Evolutionary conservation across 106 monocot species (phyloP), one percentile per base, ranked within the genome.

Genomic region (Allium sativum): DNA sequence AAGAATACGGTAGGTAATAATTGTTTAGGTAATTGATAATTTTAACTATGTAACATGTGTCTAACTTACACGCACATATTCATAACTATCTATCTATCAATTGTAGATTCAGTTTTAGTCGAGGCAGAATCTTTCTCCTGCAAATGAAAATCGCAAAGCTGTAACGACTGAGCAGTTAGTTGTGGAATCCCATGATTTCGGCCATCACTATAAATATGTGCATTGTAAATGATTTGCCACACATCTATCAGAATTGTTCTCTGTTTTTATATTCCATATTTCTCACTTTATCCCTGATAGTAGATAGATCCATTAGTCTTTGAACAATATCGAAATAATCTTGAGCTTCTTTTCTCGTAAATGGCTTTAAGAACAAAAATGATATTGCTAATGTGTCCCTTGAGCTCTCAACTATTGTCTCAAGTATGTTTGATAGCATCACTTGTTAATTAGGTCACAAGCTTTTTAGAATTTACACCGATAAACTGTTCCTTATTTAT

Each of bases 331-430:
- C 74, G 8, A 85, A 45, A 55, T 98, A 98, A 66, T 98, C 96
- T 1, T 90, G 96, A 18, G 96, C 96, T 59, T 98, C 96, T 77
- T 98, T 98, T 78, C 74, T 98, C 3, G 84, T 83, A 46, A 98
- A 90, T 13, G 96, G 96, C 68, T 91, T 98, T 1, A 80, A 45
- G 61, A 98, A 98, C 5, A 98, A 71, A 68, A 72, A 91, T 4
- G 96, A 84, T 11, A 83, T 56, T 12, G 69, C 77, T 0, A n/a
- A 19, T 9, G 21, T 56, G 3, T 79, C 81, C 59, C 68, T 74
- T 62, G 91, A 64, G 42, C 44, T 70, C 18, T 84, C 96, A 6
- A 98, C 78, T 65, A 98, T 85, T 53, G 59, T 74, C 61, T 80
- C 87, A 57, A 98, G 65, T 58, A 88, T 74, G 58, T 98, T 98